A percentile compares a stretch with the other conserved stretches of the same genome.
Evolutionary conservation across 78 protist species (phyloP).

Genomic region (Andalucia godoyi): DNA sequence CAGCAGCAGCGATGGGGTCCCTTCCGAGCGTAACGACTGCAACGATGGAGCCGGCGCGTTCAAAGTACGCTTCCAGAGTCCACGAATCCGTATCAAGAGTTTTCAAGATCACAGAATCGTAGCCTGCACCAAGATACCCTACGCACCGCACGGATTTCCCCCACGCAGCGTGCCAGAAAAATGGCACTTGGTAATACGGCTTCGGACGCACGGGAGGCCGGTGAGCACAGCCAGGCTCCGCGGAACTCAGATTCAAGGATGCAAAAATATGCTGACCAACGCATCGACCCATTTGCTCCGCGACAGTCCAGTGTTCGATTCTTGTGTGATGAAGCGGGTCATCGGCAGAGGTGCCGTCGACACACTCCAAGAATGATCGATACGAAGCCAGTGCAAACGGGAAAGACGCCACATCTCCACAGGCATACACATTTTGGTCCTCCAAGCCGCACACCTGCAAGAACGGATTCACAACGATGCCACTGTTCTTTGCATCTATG

Average conservation of each 20-base stretch:
- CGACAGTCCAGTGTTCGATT: conserved; percentile 21
- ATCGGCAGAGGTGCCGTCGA: neutral
- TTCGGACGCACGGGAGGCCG: no score
- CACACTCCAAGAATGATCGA: no score
- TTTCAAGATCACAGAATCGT: no score
- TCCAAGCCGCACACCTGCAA: no score
- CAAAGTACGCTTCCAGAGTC: conserved; percentile 17
- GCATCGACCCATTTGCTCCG: neutral
- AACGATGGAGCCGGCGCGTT: neutral
- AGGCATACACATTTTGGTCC: neutral
- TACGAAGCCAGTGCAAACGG: neutral
- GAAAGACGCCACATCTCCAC: conserved; percentile 2
- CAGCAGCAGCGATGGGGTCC: neutral
- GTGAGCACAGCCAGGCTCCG: no score
- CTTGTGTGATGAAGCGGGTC: neutral
- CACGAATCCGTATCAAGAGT: no score
- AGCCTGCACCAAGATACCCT: no score
- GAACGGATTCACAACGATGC: no score
- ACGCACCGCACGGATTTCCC: conserved; percentile 4
- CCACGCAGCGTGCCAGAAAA: conserved; percentile 17
- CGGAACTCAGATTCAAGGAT: no score
- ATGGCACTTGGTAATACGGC: conserved; percentile 21
- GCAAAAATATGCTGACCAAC: no score
- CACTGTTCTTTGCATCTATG: no score
- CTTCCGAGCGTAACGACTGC: neutral